Evolutionary conservation across 805 yeast genomes (phyloP), one percentile per base, ranked within the genome.

Genomic region (Starmerella scarabaei): DNA sequence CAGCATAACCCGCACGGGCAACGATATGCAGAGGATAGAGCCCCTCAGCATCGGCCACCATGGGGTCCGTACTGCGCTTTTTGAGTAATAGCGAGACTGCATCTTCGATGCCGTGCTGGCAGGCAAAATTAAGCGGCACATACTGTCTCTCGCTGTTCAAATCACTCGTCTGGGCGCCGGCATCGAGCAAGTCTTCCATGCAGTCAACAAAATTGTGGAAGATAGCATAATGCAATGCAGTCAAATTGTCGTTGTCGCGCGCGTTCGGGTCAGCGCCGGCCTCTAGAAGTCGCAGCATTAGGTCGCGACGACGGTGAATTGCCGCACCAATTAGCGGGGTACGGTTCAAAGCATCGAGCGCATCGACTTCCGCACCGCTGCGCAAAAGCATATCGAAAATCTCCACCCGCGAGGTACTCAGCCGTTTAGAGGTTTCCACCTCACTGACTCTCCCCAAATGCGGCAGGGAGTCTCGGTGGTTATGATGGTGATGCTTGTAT

Each of bases 291-390:
- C 63, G 55, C 21, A 58, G 59, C 24, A 75, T 52, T 26, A 73
- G 53, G 14, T 63, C 57, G 36, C 70, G 53, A 45, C 69, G 67
- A 48, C 71, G 66, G 50, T 71, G 71, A 14, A 58, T 53, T 3
- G 93, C 71, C 4, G 94, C 93, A 56, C 85, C 84, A 59, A 88
- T 97, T 15, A 91, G 62, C 18, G 96, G 86, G 1, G 79, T 75
- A 47, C 88, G 69, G 3, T 93, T 93, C 49, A 61, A 61, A 8
- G 58, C 57, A 40, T 65, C 70, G 5, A 42, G 39, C 5, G 49
- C 49, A 19, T 52, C 42, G 15, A 56, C 53, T 28, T 55, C 58
- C 11, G 51, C 47, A n/a, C 50, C 30, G 1, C 35, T 38, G 1
- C 43, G 34, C 18, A 59, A 45, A 6, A 60, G 60, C n/a, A 59